A percentile compares a stretch with the other conserved stretches of the same genome.
phyloP scores from a whole-genome alignment of 768 basidiomycete species.

The Trametes sanguinea region DNA sequence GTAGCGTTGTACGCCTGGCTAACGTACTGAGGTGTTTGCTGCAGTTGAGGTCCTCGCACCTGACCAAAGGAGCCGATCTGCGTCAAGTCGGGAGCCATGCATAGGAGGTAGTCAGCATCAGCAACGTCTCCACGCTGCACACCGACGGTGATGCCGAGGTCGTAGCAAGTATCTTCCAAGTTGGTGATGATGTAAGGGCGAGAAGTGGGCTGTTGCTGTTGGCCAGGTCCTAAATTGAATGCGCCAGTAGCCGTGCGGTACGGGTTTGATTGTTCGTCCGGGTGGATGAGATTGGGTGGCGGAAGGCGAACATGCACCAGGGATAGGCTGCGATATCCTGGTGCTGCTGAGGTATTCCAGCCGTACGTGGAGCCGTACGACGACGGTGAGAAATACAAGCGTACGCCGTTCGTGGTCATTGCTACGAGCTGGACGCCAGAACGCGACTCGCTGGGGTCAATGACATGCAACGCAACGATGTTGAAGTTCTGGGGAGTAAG shows the following conservation, averaged over 20 bases:
- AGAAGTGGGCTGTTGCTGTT: constrained; percentile 43
- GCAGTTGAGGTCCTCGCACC: constrained; percentile 46
- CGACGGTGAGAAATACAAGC: constrained; percentile 76
- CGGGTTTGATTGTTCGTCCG: constrained; percentile 62
- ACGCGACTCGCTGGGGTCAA: constrained; percentile 68
- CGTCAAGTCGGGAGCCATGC: constrained; percentile 74
- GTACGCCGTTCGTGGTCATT: constrained; percentile 77
- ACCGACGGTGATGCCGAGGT: constrained; percentile 65
- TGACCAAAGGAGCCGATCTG: constrained; percentile 72
- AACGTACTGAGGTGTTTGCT: constrained; percentile 42
- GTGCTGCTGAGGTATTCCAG: constrained; percentile 34
- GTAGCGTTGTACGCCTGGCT: constrained; percentile 39
- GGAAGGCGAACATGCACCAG: constrained; percentile 81
- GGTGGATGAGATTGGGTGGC: constrained; percentile 73
- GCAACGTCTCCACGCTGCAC: constrained; percentile 77
- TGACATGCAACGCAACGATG: constrained; percentile 68
- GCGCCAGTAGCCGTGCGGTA: constrained; percentile 47
- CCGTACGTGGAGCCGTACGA: constrained; percentile 44
- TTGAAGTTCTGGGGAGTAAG: constrained; percentile 70
- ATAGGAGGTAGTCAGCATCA: constrained; percentile 73
- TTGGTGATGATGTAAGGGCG: constrained; percentile 61
- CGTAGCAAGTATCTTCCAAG: constrained; percentile 65
- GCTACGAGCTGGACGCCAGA: constrained; percentile 76
- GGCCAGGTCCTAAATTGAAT: constrained; percentile 52
- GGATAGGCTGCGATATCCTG: constrained; percentile 56